Evolutionary conservation across 768 basidiomycete species (phyloP).

Genomic region (Amanita exitialis): DNA sequence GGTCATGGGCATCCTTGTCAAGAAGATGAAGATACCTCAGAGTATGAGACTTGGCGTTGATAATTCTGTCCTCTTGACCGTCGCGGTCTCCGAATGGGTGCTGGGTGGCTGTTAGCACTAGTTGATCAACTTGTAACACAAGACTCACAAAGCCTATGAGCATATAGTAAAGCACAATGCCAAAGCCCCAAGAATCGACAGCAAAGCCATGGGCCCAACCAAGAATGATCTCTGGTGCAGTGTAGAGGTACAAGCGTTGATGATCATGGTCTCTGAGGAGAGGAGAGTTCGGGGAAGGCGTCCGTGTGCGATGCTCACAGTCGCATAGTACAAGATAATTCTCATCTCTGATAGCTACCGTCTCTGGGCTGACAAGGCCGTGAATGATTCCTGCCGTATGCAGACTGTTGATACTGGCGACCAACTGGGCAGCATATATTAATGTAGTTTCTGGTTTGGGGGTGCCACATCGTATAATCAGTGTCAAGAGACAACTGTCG

Average conservation of each 20-base stretch:
- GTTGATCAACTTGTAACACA: constrained; percentile 1
- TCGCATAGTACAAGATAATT: constrained; percentile 39
- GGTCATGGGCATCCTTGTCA: constrained; percentile 2
- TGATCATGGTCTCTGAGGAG: constrained; percentile 4
- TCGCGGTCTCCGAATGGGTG: constrained; percentile 26
- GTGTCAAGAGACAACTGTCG: not conserved
- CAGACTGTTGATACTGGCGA: constrained; percentile 30
- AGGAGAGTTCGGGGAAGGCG: constrained; percentile 17
- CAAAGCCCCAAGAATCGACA: constrained; percentile 55
- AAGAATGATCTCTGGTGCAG: constrained; percentile 44
- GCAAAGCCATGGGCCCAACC: constrained; percentile 43
- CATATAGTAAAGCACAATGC: constrained; percentile 41
- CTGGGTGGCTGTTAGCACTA: constrained; percentile 15
- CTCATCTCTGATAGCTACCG: constrained; percentile 28
- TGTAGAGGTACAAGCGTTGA: constrained; percentile 18
- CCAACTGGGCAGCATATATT: constrained; percentile 6
- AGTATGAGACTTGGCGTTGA: constrained; percentile 3
- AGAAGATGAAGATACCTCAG: constrained; percentile 13
- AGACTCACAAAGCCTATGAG: constrained; percentile 30
- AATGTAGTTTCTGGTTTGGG: not conserved
- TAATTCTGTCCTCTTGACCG: constrained; percentile 13
- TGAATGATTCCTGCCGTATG: constrained; percentile 39
- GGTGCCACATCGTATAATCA: not conserved
- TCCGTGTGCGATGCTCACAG: constrained; percentile 17
- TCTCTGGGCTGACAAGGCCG: constrained; percentile 32